Conservation (phyloP, 805 yeast species). For the Saturnispora dispora region DNA sequence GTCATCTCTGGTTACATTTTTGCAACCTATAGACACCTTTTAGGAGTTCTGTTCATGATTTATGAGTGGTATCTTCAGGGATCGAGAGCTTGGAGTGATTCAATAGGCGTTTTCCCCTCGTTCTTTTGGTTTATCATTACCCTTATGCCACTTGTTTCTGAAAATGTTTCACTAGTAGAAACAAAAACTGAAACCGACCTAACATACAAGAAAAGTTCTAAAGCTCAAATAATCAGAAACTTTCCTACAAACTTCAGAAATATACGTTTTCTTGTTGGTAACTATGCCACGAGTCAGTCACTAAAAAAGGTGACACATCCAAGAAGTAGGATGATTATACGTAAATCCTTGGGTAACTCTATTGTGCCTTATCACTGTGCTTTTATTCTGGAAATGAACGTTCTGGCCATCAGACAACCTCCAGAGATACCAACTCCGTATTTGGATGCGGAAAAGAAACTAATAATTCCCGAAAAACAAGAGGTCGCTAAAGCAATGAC, state of each 20-base stretch:
- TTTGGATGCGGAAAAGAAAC: conserved; percentile 32
- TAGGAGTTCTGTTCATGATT: conserved; percentile 9
- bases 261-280: conserved; percentile 15
- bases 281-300: conserved; percentile 14
- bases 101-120: neutral
- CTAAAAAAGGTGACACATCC: conserved; percentile 19
- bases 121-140: conserved; percentile 18
- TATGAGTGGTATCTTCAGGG: conserved; percentile 4
- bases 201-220: neutral
- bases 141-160: conserved; percentile 5
- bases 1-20: conserved; percentile 13
- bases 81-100: neutral
- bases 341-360: conserved; percentile 12
- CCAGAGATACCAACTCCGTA: conserved; percentile 37
- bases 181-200: neutral
- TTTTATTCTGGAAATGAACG: conserved; percentile 26
- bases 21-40: conserved; percentile 12
- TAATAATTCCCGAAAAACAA: conserved; percentile 31
- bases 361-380: conserved; percentile 27
- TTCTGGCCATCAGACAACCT: conserved; percentile 29
- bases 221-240: neutral
- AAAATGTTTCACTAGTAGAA: conserved; percentile 5
- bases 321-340: conserved; percentile 11
- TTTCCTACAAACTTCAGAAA: neutral
- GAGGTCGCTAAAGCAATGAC: conserved; percentile 27